Evolutionary conservation across 805 yeast species (phyloP).

Genomic region (Ogataea methanolica): DNA sequence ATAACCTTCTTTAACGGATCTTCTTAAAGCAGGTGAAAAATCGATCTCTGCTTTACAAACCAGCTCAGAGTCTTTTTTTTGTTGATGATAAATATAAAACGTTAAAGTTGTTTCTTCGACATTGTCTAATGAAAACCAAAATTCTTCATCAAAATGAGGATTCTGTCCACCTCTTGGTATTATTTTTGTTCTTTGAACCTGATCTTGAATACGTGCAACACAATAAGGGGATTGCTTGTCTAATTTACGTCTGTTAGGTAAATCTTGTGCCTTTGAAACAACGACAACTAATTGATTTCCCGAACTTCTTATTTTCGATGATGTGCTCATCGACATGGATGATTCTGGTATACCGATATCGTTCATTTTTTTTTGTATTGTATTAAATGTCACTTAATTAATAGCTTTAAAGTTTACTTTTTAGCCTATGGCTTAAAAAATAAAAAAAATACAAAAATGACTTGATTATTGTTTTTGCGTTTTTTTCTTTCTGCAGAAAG

Average conservation of each 20-base stretch:
- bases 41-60: conserved; percentile 81
- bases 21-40: conserved; percentile 64
- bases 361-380: background rate
- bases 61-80: conserved; percentile 79
- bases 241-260: conserved; percentile 78
- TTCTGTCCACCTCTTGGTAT: conserved; percentile 90
- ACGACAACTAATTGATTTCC: conserved; percentile 61
- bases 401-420: background rate
- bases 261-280: conserved; percentile 75
- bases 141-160: conserved; percentile 81
- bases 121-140: conserved; percentile 60
- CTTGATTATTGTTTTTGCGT: no score
- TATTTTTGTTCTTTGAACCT: conserved; percentile 73
- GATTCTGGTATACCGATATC: background rate
- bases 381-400: background rate
- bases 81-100: conserved; percentile 78
- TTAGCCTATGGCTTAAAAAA: background rate
- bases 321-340: background rate
- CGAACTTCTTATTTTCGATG: background rate
- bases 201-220: conserved; percentile 73
- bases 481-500: no score
- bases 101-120: conserved; percentile 61
- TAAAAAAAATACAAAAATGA: no score
- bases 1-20: conserved; percentile 66
- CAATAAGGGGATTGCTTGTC: conserved; percentile 95